Evolutionary conservation across 768 basidiomycete genomes (phyloP).

Genomic region (Solioccasus polychromus): DNA sequence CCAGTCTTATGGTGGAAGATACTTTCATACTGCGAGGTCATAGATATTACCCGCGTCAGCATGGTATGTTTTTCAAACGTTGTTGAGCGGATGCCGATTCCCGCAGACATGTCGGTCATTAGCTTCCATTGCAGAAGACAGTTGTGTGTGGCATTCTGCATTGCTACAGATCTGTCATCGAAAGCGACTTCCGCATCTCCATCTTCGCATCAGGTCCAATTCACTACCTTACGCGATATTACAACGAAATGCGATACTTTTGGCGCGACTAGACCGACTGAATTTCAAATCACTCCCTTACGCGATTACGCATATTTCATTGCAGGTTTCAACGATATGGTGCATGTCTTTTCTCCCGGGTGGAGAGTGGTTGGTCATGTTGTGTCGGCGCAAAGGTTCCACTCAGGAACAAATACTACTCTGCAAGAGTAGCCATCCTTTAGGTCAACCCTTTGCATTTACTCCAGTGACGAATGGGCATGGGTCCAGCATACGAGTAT

Average conservation of each 20-base stretch:
- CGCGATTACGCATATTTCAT: not conserved
- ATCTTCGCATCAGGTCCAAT: not conserved
- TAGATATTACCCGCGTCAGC: constrained; percentile 6
- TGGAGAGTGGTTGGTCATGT: constrained; percentile 8
- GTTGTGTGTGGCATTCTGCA: constrained; percentile 4
- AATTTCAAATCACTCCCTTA: not conserved
- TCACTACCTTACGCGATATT: not conserved
- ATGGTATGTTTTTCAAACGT: constrained; percentile 5
- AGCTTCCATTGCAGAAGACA: not conserved
- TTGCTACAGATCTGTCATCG: constrained; percentile 1
- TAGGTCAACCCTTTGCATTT: not conserved
- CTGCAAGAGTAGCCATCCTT: not conserved
- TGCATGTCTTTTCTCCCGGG: constrained; percentile 9
- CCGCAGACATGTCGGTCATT: constrained; percentile 6
- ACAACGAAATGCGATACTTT: constrained; percentile 4
- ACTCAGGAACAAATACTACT: constrained; percentile 1
- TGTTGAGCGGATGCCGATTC: not conserved
- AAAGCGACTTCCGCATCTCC: constrained; percentile 4
- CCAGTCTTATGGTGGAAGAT: constrained; percentile 6
- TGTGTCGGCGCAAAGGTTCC: constrained; percentile 3
- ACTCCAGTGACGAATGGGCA: not conserved
- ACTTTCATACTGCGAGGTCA: constrained; percentile 10
- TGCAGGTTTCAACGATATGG: not conserved
- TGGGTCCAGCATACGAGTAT: constrained; percentile 1
- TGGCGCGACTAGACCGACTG: constrained; percentile 2